Conservation (phyloP, 2,329 filamentous ascomycete species). For the Calonectria honghensis region DNA sequence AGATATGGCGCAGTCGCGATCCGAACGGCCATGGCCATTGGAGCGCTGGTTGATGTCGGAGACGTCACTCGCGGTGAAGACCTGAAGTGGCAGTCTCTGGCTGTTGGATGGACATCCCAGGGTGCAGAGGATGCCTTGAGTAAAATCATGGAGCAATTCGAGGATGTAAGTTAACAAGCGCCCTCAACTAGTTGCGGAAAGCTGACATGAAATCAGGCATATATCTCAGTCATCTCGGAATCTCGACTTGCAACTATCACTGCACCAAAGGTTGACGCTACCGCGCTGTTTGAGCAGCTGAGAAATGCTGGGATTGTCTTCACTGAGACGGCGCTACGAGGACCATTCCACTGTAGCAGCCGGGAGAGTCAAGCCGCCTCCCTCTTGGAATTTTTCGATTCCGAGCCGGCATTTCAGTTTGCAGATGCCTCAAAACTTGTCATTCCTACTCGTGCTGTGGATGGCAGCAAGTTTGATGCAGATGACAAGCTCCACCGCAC, state of each 20-base stretch:
- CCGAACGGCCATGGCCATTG: slow-evolving; percentile 4
- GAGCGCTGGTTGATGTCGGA: slow-evolving; percentile 13
- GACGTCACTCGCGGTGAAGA: neutral
- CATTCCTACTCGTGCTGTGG: neutral
- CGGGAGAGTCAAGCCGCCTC: neutral
- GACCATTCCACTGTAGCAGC: neutral
- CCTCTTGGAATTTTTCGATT: neutral
- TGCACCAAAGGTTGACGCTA: neutral
- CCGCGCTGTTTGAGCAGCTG: neutral
- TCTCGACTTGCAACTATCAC: slow-evolving; percentile 2
- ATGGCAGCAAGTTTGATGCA: neutral
- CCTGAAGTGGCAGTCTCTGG: neutral
- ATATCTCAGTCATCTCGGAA: slow-evolving; percentile 7
- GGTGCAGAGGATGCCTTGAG: neutral
- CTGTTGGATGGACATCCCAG: neutral
- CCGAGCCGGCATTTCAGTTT: neutral
- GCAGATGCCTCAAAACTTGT: neutral
- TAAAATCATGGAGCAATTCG: neutral
- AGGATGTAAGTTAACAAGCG: neutral
- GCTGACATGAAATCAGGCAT: neutral
- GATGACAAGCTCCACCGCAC: neutral
- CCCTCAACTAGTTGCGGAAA: neutral
- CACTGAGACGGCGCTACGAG: neutral
- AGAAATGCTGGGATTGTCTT: slow-evolving; percentile 1
- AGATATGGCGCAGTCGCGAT: slow-evolving; percentile 18